A percentile compares a stretch with the other conserved stretches of the same genome.
Conservation (phyloP, 2,329 filamentous ascomycete genomes). For the Colletotrichum sp. region DNA sequence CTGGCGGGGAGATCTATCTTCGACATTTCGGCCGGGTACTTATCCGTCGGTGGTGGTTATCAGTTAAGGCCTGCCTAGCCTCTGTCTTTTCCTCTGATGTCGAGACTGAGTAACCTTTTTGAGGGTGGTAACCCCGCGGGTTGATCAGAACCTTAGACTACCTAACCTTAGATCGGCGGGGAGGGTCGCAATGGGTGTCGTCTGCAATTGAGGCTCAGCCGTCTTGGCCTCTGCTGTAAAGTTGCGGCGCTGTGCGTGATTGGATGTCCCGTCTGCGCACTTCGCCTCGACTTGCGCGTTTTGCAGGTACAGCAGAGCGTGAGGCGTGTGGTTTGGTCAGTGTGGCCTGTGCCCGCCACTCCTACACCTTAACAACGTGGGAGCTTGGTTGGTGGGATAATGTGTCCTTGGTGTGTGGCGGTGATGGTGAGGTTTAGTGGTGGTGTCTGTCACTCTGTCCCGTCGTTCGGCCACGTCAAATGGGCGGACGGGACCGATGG, state of each 20-base stretch:
- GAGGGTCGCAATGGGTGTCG: not conserved
- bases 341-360: not conserved
- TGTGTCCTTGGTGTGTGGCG: not conserved
- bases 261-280: not conserved
- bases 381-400: not conserved
- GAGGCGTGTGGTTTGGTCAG: not conserved
- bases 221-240: slow-evolving; percentile 1
- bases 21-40: not conserved
- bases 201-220: slow-evolving; percentile 12
- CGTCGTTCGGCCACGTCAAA: not conserved
- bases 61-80: too few relatives aligned
- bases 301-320: not conserved
- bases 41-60: not conserved
- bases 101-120: not conserved
- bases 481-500: not conserved
- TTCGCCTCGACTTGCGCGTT: not conserved
- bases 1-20: not conserved
- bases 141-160: not conserved
- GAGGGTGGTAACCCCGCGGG: not conserved
- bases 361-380: not conserved
- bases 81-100: not conserved
- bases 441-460: not conserved
- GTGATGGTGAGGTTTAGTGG: not conserved
- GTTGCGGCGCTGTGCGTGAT: not conserved
- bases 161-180: not conserved